Conservation (phyloP, 805 yeast genomes). For the Nakazawaea peltata region DNA sequence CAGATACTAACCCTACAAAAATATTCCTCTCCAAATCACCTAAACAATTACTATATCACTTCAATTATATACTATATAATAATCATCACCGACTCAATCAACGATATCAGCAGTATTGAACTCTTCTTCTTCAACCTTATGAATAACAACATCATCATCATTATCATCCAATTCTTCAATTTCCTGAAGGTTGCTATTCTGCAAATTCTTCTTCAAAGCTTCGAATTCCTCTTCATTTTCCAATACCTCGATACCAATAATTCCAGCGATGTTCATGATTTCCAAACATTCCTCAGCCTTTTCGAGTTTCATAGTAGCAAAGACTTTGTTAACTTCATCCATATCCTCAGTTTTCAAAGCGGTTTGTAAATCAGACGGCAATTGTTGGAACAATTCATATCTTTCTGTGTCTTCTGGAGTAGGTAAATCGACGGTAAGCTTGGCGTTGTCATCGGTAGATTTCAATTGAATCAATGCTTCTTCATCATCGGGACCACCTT, state of each 20-base stretch:
- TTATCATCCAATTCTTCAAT: conserved; percentile 15
- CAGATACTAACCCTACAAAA: too few species aligned
- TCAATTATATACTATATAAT: too few species aligned
- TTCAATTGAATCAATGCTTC: conserved; percentile 83
- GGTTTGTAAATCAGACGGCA: conserved; percentile 55
- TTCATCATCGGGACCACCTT: conserved; percentile 38
- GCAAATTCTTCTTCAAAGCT: conserved; percentile 41
- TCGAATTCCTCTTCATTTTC: conserved; percentile 70
- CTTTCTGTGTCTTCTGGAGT: conserved; percentile 35
- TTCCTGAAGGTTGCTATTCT: conserved; percentile 14
- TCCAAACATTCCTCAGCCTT: conserved; percentile 78
- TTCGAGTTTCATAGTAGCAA: conserved; percentile 60
- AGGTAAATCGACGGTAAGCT: conserved; percentile 67
- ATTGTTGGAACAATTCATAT: conserved; percentile 47
- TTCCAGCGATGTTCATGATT: conserved; percentile 70
- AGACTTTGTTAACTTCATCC: conserved; percentile 77
- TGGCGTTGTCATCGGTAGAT: conserved; percentile 77
- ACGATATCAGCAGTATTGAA: conserved; percentile 29
- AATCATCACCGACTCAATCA: too few species aligned
- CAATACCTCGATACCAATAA: conserved; percentile 72
- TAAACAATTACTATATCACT: too few species aligned
- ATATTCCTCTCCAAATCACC: too few species aligned
- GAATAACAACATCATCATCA: conserved; percentile 10
- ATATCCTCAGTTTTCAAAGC: conserved; percentile 70
- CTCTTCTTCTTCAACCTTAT: conserved; percentile 11